Percentiles rank a stretch among this genome's conserved stretches.
These are phyloP conservation scores for Didymosphaeria variabile DNA, from an alignment of 2,329 filamentous ascomycete species.

Conservation along the genomic window DNA sequence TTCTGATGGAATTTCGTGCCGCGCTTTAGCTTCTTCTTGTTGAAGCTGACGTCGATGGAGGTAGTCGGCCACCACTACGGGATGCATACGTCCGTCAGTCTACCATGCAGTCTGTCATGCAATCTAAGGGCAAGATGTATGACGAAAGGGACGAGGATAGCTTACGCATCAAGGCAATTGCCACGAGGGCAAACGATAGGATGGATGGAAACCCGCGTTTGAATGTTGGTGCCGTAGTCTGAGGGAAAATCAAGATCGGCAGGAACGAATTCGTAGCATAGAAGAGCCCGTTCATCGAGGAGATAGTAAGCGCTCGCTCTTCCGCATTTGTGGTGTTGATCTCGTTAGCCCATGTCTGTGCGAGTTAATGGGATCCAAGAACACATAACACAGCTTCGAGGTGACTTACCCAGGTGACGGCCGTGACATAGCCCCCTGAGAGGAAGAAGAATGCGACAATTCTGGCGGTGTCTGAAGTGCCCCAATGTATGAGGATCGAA, in stretches of 20 bases:
- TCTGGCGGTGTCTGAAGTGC: background rate
- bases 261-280: background rate
- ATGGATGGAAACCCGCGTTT: background rate
- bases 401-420: background rate
- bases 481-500: background rate
- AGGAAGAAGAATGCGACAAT: slow-evolving; percentile 1
- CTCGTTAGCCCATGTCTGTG: background rate
- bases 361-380: background rate
- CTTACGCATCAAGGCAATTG: background rate
- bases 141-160: background rate
- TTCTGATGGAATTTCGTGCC: background rate
- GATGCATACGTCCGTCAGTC: background rate
- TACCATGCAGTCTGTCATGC: background rate
- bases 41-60: background rate
- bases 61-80: background rate
- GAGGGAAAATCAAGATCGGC: background rate
- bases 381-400: background rate
- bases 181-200: background rate
- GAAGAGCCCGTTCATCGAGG: slow-evolving; percentile 1
- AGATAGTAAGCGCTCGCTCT: background rate
- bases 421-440: background rate
- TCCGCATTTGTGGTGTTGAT: background rate
- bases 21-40: background rate
- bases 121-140: background rate
- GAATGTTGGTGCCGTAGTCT: background rate